A percentile compares a stretch with the other conserved stretches of the same genome.
Conservation (phyloP, 441 rosid genomes). For the Geranium incanum region DNA sequence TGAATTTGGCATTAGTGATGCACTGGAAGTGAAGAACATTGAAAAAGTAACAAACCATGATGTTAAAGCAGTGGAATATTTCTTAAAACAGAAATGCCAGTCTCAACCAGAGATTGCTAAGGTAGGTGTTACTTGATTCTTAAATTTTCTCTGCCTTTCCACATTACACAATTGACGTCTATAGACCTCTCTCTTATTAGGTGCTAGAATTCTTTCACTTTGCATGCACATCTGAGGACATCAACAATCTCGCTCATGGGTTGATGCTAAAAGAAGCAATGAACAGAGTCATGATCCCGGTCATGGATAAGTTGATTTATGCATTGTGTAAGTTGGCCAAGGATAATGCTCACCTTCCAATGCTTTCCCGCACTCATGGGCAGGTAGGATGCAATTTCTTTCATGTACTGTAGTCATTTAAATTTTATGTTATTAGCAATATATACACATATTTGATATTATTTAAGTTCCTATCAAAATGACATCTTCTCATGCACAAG, state of each 20-base stretch:
- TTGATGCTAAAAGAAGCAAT: slow-evolving; percentile 77
- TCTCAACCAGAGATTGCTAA: slow-evolving; percentile 72
- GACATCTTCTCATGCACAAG: not conserved
- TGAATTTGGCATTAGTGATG: slow-evolving; percentile 63
- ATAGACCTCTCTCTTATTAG: slow-evolving; percentile 25
- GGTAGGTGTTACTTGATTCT: slow-evolving; percentile 32
- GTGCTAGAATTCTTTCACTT: slow-evolving; percentile 94
- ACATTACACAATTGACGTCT: not conserved
- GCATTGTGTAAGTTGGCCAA: slow-evolving; percentile 53
- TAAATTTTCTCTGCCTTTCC: not conserved
- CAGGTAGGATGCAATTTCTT: slow-evolving; percentile 44
- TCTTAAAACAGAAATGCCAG: slow-evolving; percentile 80
- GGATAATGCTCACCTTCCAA: slow-evolving; percentile 57
- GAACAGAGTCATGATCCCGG: slow-evolving; percentile 52
- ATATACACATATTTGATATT: not conserved
- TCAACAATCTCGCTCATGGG: slow-evolving; percentile 86
- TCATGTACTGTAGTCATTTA: not conserved
- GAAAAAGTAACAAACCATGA: slow-evolving; percentile 91
- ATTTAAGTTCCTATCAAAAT: not conserved
- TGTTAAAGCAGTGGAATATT: slow-evolving; percentile 92
- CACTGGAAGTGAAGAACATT: slow-evolving; percentile 67
- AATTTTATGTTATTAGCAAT: not conserved
- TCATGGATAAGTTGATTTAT: slow-evolving; percentile 63
- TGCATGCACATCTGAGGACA: slow-evolving; percentile 95
- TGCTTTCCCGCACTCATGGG: slow-evolving; percentile 98